Evolutionary conservation across 2,329 filamentous ascomycete genomes (phyloP).

Genomic region (Huntiella decipiens): DNA sequence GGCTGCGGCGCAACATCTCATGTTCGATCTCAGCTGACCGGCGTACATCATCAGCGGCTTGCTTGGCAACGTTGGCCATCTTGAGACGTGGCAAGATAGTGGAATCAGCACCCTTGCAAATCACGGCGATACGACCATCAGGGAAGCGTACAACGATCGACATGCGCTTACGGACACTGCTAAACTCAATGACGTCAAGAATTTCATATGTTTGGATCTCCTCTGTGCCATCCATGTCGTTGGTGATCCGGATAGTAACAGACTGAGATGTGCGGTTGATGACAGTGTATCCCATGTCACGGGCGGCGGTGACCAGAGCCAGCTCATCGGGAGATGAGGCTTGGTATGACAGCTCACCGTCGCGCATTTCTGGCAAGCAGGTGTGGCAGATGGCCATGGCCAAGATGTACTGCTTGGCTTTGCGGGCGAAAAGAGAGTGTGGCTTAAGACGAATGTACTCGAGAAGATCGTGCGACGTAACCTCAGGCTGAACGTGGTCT

Average conservation of each 20-base stretch:
- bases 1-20: conserved; percentile 34
- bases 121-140: conserved; percentile 59
- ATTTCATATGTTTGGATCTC: conserved; percentile 54
- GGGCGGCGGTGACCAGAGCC: conserved; percentile 65
- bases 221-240: conserved; percentile 14
- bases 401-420: conserved; percentile 65
- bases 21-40: conserved; percentile 40
- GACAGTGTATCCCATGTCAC: conserved; percentile 67
- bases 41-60: conserved; percentile 52
- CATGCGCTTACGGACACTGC: conserved; percentile 77
- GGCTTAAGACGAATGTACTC: conserved; percentile 60
- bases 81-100: conserved; percentile 61
- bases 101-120: conserved; percentile 84
- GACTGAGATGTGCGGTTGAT: conserved; percentile 53
- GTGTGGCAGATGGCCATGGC: conserved; percentile 80
- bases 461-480: conserved; percentile 54
- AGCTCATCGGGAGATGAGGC: conserved; percentile 81
- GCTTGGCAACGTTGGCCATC: conserved; percentile 50
- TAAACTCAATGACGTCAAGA: conserved; percentile 78
- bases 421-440: conserved; percentile 56
- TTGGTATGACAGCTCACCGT: conserved; percentile 61
- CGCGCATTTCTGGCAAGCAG: conserved; percentile 61
- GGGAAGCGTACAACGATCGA: conserved; percentile 75
- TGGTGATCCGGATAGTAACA: conserved; percentile 33
- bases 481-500: conserved; percentile 32